Conservation (phyloP, 2,329 filamentous ascomycete species). For the Arachnopeziza araneosa region DNA sequence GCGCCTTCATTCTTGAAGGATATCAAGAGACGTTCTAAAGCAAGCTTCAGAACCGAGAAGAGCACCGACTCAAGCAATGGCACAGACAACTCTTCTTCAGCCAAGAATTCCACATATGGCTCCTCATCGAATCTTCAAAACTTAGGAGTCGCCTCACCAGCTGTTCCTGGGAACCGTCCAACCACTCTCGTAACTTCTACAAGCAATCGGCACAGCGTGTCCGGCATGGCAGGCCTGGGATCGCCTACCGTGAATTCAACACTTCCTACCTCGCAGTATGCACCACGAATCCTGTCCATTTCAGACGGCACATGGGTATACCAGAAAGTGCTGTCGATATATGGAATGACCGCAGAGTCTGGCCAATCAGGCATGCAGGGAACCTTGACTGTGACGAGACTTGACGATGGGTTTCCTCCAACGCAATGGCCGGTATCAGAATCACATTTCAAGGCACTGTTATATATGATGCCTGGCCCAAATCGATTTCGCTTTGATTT, state of each 20-base stretch:
- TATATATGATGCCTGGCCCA: slow-evolving; percentile 85
- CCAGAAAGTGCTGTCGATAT: slow-evolving; percentile 80
- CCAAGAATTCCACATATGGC: slow-evolving; percentile 54
- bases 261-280: slow-evolving; percentile 65
- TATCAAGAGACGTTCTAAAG: slow-evolving; percentile 69
- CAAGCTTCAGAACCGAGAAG: slow-evolving; percentile 63
- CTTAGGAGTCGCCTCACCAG: slow-evolving; percentile 48
- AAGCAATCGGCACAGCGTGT: slow-evolving; percentile 57
- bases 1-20: slow-evolving; percentile 66
- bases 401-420: slow-evolving; percentile 79
- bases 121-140: slow-evolving; percentile 37
- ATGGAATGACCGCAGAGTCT: slow-evolving; percentile 74
- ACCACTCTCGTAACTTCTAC: slow-evolving; percentile 32
- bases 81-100: slow-evolving; percentile 51
- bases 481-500: slow-evolving; percentile 90
- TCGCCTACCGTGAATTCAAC: slow-evolving; percentile 47
- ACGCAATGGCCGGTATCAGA: slow-evolving; percentile 82
- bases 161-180: slow-evolving; percentile 42
- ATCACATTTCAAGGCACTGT: slow-evolving; percentile 85
- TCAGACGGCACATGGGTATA: slow-evolving; percentile 86
- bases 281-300: slow-evolving; percentile 73
- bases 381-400: slow-evolving; percentile 69
- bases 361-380: slow-evolving; percentile 68
- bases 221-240: slow-evolving; percentile 57
- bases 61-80: slow-evolving; percentile 57